Evolutionary conservation across 345 rosid genomes (phyloP).

Genomic region (Alliaria petiolata): DNA sequence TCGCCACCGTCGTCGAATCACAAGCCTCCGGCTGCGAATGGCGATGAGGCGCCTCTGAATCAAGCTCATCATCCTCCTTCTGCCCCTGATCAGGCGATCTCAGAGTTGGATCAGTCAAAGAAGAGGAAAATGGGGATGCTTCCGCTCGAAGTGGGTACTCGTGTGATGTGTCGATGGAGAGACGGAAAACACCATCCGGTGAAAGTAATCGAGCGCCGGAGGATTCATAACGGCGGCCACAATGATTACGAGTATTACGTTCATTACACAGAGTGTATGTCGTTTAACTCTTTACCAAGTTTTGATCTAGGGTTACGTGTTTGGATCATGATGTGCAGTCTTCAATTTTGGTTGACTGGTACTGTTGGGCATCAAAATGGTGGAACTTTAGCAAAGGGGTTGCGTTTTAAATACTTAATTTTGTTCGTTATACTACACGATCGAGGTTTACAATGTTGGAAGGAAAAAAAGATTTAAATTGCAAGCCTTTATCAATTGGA

Average conservation of each 20-base stretch:
- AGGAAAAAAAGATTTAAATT: neutral
- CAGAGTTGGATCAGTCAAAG: constrained; percentile 55
- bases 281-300: neutral
- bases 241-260: constrained; percentile 95
- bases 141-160: constrained; percentile 95
- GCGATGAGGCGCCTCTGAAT: constrained; percentile 22
- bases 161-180: constrained; percentile 97
- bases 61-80: neutral
- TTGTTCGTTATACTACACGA: neutral
- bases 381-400: neutral
- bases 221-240: constrained; percentile 41
- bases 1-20: constrained; percentile 38
- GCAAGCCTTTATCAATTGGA: neutral
- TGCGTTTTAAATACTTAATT: neutral
- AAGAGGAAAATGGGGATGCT: constrained; percentile 61
- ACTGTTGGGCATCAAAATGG: neutral
- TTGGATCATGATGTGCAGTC: neutral
- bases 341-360: neutral
- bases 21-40: constrained; percentile 21
- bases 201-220: constrained; percentile 94
- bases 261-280: constrained; percentile 96
- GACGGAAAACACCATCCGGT: constrained; percentile 94
- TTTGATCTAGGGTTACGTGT: constrained; percentile 23
- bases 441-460: neutral
- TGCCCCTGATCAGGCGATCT: constrained; percentile 8